These are phyloP conservation scores for Hansenula lynferdii DNA, from an alignment of 1,139 yeast species.

Conservation along the genomic window DNA sequence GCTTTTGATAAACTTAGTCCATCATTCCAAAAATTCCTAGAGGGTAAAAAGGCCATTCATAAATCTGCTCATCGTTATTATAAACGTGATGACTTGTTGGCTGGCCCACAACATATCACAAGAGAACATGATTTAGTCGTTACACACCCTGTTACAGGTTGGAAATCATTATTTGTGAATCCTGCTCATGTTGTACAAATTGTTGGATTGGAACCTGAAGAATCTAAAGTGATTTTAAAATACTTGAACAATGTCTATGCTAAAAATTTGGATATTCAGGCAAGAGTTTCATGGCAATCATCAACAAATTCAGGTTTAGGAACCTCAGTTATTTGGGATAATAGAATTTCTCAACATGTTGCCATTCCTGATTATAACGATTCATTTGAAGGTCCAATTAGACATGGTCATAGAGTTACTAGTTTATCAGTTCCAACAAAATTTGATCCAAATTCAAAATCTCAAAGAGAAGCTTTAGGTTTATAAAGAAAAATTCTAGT, in stretches of 20 bases:
- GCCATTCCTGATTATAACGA: constrained; percentile 22
- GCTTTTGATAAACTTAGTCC: constrained; percentile 40
- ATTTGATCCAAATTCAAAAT: constrained; percentile 10
- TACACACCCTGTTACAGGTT: constrained; percentile 45
- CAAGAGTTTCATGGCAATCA: constrained; percentile 2
- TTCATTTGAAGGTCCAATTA: constrained; percentile 8
- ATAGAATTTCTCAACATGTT: constrained; percentile 9
- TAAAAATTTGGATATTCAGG: constrained; percentile 1
- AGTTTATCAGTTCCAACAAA: constrained; percentile 11
- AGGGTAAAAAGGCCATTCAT: constrained; percentile 32
- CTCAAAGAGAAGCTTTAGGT: constrained; percentile 27
- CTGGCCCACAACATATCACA: constrained; percentile 28
- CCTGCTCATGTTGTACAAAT: constrained; percentile 30
- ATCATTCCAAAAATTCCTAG: constrained; percentile 34
- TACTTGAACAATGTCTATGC: background rate
- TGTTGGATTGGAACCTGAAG: constrained; percentile 1
- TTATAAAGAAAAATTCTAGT: constrained; percentile 13
- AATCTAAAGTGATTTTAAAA: background rate
- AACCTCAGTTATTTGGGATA: constrained; percentile 14
- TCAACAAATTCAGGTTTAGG: constrained; percentile 4
- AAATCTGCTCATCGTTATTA: constrained; percentile 30
- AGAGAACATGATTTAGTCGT: constrained; percentile 39
- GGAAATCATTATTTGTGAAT: constrained; percentile 40
- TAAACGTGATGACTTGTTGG: constrained; percentile 25
- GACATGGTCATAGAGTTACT: constrained; percentile 17